Conservation (phyloP, 106 monocot species). For the Acorus calamus region DNA sequence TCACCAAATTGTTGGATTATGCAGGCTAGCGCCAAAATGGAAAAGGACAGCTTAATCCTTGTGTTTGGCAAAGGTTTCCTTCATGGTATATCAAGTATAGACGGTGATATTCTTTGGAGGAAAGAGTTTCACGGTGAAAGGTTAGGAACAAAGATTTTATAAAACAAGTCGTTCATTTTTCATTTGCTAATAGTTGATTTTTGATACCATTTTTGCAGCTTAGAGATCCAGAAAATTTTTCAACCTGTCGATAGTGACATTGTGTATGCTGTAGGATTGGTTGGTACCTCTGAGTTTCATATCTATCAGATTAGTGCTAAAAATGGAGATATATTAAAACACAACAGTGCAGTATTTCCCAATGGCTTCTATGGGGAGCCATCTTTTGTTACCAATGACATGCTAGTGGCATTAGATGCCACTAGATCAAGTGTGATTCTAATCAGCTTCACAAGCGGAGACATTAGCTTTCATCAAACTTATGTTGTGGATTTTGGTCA, state of each 20-base stretch:
- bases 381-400: constrained; percentile 32
- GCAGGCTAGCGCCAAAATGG: constrained; percentile 48
- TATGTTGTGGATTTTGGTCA: constrained; percentile 62
- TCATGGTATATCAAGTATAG: constrained; percentile 73
- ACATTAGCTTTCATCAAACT: constrained; percentile 36
- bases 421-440: constrained; percentile 45
- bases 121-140: constrained; percentile 57
- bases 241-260: constrained; percentile 41
- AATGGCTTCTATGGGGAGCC: constrained; percentile 51
- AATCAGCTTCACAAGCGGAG: constrained; percentile 33
- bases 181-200: constrained; percentile 4
- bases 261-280: constrained; percentile 57
- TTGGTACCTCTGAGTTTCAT: constrained; percentile 48
- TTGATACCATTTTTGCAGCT: constrained; percentile 36
- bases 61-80: constrained; percentile 60
- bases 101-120: constrained; percentile 79
- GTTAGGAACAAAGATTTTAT: constrained; percentile 21
- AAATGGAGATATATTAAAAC: constrained; percentile 62
- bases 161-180: background rate
- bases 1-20: background rate
- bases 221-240: constrained; percentile 57
- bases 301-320: constrained; percentile 47
- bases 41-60: constrained; percentile 54
- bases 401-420: constrained; percentile 69
- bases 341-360: constrained; percentile 32